Base-by-base conservation (phyloP, 805 yeast genomes). In the Ogataea saltuana region DNA sequence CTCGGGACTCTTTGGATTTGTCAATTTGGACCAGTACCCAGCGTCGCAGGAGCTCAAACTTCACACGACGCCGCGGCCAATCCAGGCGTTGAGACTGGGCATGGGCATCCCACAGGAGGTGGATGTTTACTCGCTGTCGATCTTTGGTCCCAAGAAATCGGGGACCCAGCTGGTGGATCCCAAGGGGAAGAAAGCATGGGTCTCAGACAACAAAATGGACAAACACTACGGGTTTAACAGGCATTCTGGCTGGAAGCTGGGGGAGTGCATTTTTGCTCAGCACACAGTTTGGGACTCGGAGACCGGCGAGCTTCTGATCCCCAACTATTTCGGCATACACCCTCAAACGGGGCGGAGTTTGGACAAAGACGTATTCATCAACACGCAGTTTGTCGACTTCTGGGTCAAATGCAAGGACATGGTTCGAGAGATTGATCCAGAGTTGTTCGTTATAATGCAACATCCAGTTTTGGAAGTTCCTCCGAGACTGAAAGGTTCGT, bases 391-490 rank as follows among this genome's bases (percentile, higher is more conserved):
- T 59, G 71, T 86, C 17, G 76, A 74, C n/a, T 83, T 74, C 58
- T 86, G 83, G 71, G 47, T 60, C 11, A 58, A 55, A 11, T 83
- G 74, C 58, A 77, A 76, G 49, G 54, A 60, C 1, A 65, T 69
- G 39, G 73, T 86, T 31, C 65, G 89, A 46, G 44, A 56, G 0
- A 51, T 73, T 4, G 68, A 78, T 16, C 46, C 64, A 0, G 70
- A 74, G 11, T 64, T 76, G 18, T 77, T 83, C 46, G 63, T 86
- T 10, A 70, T 89, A 21, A 63, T 88, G 52, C 96, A 89, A 62
- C 83, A 95, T 0, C 95, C 96, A 1, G 93, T 86, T 1, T 68
- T 90, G 48, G 83, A 80, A 53, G 58, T 74, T 3, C 96, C 97
- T 0, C 97, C 97, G 2, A 59, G 64, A 9, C 62, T 87, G 47